These are phyloP conservation scores for Termitomyces eurrhizus DNA, from an alignment of 768 basidiomycete species.

Conservation along the genomic window DNA sequence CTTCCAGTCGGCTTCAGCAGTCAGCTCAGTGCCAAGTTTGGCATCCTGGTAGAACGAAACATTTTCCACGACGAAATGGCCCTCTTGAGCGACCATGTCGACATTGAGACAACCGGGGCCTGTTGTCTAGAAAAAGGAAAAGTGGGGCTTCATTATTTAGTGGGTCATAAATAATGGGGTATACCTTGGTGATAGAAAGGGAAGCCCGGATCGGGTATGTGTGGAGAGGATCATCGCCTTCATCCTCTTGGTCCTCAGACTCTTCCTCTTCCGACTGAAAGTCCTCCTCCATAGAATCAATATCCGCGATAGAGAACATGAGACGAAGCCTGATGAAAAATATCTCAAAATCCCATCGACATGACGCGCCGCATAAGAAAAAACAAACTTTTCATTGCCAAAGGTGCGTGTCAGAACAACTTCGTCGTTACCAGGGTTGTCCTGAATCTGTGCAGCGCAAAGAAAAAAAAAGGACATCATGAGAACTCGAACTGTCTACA, in stretches of 20 bases:
- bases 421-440: constrained; percentile 73
- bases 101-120: constrained; percentile 68
- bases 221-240: constrained; percentile 25
- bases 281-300: constrained; percentile 47
- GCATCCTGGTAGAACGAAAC: constrained; percentile 79
- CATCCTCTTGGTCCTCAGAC: constrained; percentile 22
- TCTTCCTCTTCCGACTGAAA: constrained; percentile 24
- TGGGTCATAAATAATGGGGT: constrained; percentile 1
- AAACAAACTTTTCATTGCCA: constrained; percentile 82
- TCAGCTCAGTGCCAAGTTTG: constrained; percentile 69
- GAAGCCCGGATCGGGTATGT: constrained; percentile 76
- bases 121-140: constrained; percentile 32
- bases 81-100: constrained; percentile 77
- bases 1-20: constrained; percentile 91
- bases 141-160: background rate
- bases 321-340: constrained; percentile 64
- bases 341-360: background rate
- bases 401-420: constrained; percentile 78
- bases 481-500: background rate
- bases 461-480: background rate
- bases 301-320: constrained; percentile 91
- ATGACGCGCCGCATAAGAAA: constrained; percentile 14
- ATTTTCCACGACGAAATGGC: constrained; percentile 83
- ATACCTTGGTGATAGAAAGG: constrained; percentile 82
- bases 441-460: constrained; percentile 52